Conservation (phyloP, 331 rosid species). For the Malus hybrid region DNA sequence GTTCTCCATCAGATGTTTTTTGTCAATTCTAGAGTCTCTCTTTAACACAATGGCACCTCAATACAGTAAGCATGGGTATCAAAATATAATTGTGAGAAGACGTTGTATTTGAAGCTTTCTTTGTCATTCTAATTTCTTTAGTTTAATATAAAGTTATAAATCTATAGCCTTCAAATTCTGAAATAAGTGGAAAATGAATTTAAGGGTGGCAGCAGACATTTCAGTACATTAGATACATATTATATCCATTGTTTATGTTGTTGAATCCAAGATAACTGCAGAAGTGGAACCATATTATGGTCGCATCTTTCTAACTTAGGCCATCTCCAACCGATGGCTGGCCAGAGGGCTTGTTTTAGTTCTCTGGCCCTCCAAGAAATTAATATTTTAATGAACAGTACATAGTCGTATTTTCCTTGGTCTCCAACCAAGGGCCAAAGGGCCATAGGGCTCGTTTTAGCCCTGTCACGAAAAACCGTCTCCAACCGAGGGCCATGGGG, state of each 20-base stretch:
- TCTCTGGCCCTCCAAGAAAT: no score
- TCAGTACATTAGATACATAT: neutral
- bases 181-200: no score
- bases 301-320: slow-evolving; percentile 18
- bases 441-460: no score
- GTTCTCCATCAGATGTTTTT: neutral
- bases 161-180: neutral
- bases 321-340: no score
- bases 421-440: no score
- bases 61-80: neutral
- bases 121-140: neutral
- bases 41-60: neutral
- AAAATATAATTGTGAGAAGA: neutral
- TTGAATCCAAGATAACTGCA: neutral
- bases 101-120: neutral
- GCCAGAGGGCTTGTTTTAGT: no score
- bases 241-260: neutral
- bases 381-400: no score
- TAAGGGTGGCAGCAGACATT: no score
- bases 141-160: neutral
- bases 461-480: no score
- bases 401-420: no score
- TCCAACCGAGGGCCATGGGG: no score
- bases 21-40: neutral
- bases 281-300: slow-evolving; percentile 1